phyloP scores from a whole-genome alignment of 164 flowering plant genomes.

The Buxus sempervirens region DNA sequence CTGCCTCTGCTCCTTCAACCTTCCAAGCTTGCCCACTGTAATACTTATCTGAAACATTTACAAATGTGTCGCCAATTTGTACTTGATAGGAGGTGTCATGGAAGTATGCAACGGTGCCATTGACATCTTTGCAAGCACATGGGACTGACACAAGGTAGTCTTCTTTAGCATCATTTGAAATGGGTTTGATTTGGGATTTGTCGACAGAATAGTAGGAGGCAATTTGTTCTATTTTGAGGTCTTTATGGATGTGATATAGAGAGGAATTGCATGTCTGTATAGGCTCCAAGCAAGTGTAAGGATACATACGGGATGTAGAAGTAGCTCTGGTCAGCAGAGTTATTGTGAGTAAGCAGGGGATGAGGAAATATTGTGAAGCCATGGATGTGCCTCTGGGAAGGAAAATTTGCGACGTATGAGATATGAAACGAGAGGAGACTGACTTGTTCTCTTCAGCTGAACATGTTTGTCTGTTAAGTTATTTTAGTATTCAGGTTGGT shows the following conservation, averaged over 20 bases:
- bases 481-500: neutral
- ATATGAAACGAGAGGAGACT: conserved; percentile 11
- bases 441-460: conserved; percentile 1
- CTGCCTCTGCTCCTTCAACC: conserved; percentile 10
- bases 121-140: conserved; percentile 40
- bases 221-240: conserved; percentile 24
- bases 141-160: conserved; percentile 53
- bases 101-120: conserved; percentile 35
- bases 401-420: neutral
- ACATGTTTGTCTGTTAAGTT: conserved; percentile 13
- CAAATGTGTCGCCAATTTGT: conserved; percentile 25
- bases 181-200: conserved; percentile 30
- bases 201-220: conserved; percentile 38
- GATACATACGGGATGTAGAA: conserved; percentile 13
- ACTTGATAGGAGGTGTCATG: conserved; percentile 34
- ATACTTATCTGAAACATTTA: conserved; percentile 23
- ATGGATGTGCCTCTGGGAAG: conserved; percentile 16
- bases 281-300: conserved; percentile 33
- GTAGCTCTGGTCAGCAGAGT: conserved; percentile 9
- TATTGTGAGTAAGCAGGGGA: conserved; percentile 18
- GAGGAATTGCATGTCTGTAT: conserved; percentile 40
- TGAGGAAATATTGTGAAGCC: conserved; percentile 22
- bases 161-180: conserved; percentile 10
- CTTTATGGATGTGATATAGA: conserved; percentile 42
- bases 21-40: conserved; percentile 54